A percentile compares a stretch with the other conserved stretches of the same genome.
Evolutionary conservation across 2,329 filamentous ascomycete genomes (phyloP).

Genomic region (Fusarium heterosporum): DNA sequence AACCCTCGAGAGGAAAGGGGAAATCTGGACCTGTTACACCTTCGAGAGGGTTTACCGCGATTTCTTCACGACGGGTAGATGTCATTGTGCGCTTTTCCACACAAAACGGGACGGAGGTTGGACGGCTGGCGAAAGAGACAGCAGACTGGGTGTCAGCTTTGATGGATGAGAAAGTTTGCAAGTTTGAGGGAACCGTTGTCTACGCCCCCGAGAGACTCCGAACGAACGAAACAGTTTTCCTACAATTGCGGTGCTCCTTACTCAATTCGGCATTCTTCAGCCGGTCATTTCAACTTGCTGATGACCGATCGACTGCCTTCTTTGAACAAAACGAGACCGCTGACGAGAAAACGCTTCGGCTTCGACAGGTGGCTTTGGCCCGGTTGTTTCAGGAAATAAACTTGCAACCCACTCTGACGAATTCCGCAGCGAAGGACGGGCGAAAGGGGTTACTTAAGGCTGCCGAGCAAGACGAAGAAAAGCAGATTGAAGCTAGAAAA

Average conservation of each 20-base stretch:
- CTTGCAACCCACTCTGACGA: constrained; percentile 79
- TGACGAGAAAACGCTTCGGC: constrained; percentile 84
- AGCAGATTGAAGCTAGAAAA: constrained; percentile 66
- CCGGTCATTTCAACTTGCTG: constrained; percentile 67
- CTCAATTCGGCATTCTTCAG: constrained; percentile 79
- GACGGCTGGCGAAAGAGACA: constrained; percentile 85
- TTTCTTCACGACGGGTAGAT: constrained; percentile 76
- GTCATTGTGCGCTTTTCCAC: constrained; percentile 94
- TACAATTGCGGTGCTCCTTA: constrained; percentile 85
- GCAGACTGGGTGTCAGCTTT: constrained; percentile 93
- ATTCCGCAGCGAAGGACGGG: constrained; percentile 80
- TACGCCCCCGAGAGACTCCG: constrained; percentile 86
- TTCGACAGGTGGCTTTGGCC: constrained; percentile 88
- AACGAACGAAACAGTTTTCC: constrained; percentile 93
- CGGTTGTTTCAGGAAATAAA: constrained; percentile 91
- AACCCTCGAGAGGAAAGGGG: constrained; percentile 57
- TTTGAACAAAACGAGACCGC: constrained; percentile 88
- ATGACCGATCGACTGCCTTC: constrained; percentile 77
- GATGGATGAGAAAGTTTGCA: constrained; percentile 89
- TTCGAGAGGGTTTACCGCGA: constrained; percentile 58
- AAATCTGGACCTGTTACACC: constrained; percentile 54
- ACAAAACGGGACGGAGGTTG: constrained; percentile 81
- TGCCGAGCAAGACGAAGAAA: constrained; percentile 88
- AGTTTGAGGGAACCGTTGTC: constrained; percentile 87
- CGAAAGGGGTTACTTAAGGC: constrained; percentile 86